Evolutionary conservation across 441 rosid species (phyloP).

Genomic region (Hypseocharis bilobata): DNA sequence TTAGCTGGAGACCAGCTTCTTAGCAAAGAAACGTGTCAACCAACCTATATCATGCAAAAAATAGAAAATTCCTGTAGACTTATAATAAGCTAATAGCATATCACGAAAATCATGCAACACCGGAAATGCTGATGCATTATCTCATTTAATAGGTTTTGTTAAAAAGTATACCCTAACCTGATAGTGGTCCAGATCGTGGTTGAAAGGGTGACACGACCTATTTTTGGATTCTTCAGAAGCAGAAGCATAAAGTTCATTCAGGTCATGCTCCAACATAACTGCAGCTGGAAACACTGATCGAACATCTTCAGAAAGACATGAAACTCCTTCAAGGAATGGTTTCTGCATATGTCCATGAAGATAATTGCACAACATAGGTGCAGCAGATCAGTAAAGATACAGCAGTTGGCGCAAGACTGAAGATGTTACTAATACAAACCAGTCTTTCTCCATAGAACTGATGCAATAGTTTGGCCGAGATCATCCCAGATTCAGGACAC

Average conservation of each 20-base stretch:
- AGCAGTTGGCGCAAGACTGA: constrained; percentile 11
- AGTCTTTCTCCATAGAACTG: constrained; percentile 79
- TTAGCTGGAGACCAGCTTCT: neutral
- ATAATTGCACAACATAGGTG: constrained; percentile 7
- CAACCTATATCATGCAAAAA: neutral
- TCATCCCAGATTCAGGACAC: constrained; percentile 62
- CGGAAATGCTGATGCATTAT: neutral
- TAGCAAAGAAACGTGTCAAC: constrained; percentile 1
- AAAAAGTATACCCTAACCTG: constrained; percentile 36
- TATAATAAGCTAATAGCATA: neutral
- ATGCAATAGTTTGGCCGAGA: constrained; percentile 56
- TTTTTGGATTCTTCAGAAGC: constrained; percentile 31
- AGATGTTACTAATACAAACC: constrained; percentile 43
- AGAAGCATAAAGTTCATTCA: constrained; percentile 48
- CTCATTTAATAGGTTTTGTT: neutral
- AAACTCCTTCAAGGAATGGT: constrained; percentile 62
- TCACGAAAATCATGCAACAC: neutral
- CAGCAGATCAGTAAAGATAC: constrained; percentile 12
- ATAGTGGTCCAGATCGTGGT: constrained; percentile 50
- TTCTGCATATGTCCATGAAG: constrained; percentile 38
- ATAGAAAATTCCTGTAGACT: neutral
- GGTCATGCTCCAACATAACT: constrained; percentile 54
- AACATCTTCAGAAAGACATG: constrained; percentile 72
- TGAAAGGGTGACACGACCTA: constrained; percentile 29
- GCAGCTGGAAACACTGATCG: constrained; percentile 82